Conservation (phyloP, 495 filamentous ascomycete species). For the Polyplosphaeria fusca region DNA sequence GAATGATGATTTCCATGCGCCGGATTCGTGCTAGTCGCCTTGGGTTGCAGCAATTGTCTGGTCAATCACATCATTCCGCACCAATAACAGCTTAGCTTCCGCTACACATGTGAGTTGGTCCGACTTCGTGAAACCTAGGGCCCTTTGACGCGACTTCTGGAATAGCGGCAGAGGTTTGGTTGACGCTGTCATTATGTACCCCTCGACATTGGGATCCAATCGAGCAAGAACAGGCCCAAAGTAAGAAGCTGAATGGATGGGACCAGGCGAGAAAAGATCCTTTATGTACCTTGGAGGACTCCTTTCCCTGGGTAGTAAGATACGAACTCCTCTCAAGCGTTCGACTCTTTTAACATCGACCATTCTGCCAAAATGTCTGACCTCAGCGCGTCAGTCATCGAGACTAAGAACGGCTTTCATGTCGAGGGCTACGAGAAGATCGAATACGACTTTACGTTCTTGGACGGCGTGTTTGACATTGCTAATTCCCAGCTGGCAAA, state of each 20-base stretch:
- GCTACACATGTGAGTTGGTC: background rate
- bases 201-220: background rate
- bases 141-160: background rate
- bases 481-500: conserved; percentile 53
- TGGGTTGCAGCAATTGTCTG: background rate
- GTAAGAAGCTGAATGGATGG: too few species aligned
- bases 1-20: background rate
- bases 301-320: too few species aligned
- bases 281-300: too few species aligned
- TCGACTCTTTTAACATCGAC: background rate
- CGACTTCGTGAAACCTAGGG: background rate
- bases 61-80: background rate
- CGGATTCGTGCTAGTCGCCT: background rate
- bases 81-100: background rate
- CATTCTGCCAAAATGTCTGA: conserved; percentile 53
- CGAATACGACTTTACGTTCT: conserved; percentile 63
- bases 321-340: too few species aligned
- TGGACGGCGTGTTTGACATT: conserved; percentile 58
- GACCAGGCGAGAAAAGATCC: too few species aligned
- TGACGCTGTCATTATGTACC: conserved; percentile 1
- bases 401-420: conserved; percentile 56
- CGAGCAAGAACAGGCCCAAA: background rate
- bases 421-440: conserved; percentile 66
- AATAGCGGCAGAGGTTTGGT: background rate
- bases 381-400: conserved; percentile 54